These are phyloP conservation scores for Patellifolia procumbens DNA, from an alignment of 179 eudicot species.

Conservation along the genomic window DNA sequence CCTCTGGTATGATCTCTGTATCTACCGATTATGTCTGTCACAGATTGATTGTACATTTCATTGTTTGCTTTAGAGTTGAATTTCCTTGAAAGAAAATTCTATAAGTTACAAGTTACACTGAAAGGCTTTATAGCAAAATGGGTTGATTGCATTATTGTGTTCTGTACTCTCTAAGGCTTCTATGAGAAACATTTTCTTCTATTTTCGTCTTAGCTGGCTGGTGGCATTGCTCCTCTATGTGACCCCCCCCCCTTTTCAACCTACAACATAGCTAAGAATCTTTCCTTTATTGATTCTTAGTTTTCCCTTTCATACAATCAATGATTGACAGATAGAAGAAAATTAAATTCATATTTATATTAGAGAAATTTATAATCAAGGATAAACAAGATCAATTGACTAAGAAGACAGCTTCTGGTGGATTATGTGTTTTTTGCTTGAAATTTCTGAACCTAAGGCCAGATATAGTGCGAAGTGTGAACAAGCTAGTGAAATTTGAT, in stretches of 20 bases:
- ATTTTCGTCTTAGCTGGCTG: no score
- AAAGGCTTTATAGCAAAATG: background rate
- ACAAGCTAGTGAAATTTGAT: background rate
- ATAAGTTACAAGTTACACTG: background rate
- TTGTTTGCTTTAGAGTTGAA: background rate
- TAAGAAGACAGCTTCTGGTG: background rate
- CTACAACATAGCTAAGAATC: background rate
- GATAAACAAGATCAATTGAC: background rate
- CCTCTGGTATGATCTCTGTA: slow-evolving; percentile 43
- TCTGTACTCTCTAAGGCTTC: background rate
- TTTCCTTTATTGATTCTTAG: background rate
- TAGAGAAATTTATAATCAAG: background rate
- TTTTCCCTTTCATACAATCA: background rate
- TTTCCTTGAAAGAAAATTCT: background rate
- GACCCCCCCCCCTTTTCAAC: no score
- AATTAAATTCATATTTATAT: background rate
- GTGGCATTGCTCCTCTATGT: no score
- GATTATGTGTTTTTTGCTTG: background rate
- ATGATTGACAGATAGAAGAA: background rate
- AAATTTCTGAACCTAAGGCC: background rate
- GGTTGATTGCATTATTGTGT: background rate
- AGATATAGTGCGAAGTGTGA: background rate
- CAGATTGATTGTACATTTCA: background rate
- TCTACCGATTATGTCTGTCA: slow-evolving; percentile 3
- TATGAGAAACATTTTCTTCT: no score